Percentiles rank a stretch among this genome's conserved stretches.
phyloP scores from a whole-genome alignment of 306 rosid genomes.

The Ormosia semicastrata region DNA sequence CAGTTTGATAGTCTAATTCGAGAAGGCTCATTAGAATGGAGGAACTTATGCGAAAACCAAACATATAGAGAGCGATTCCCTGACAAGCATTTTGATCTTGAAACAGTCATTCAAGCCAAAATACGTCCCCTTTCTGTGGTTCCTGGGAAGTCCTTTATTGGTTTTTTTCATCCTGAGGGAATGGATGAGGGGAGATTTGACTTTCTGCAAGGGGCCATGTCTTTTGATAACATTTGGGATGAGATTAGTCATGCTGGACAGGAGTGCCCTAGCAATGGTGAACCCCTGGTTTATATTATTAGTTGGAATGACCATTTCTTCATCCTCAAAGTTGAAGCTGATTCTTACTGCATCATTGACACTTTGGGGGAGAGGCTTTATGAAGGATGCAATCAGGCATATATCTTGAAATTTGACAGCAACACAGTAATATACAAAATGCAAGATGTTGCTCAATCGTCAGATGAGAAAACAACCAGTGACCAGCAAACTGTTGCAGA shows the following conservation, averaged over 20 bases:
- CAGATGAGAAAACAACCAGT: conserved; percentile 51
- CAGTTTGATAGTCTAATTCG: conserved; percentile 93
- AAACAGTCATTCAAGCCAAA: conserved; percentile 90
- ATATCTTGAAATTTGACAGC: conserved; percentile 78
- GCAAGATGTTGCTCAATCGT: conserved; percentile 39
- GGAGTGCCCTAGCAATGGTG: conserved; percentile 45
- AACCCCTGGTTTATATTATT: conserved; percentile 75
- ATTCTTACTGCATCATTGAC: conserved; percentile 87
- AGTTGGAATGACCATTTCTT: conserved; percentile 99
- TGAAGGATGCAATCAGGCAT: conserved; percentile 96
- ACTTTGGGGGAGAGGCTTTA: conserved; percentile 96
- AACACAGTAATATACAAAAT: conserved; percentile 60
- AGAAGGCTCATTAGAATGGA: conserved; percentile 94
- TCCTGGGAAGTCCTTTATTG: conserved; percentile 76
- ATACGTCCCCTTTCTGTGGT: conserved; percentile 84
- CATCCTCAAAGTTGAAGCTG: conserved; percentile 89
- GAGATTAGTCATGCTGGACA: conserved; percentile 71
- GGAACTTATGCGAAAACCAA: conserved; percentile 84
- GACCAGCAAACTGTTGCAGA: conserved; percentile 50
- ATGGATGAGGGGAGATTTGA: conserved; percentile 89
- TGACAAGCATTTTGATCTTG: conserved; percentile 97
- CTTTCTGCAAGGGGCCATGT: conserved; percentile 92
- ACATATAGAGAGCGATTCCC: conserved; percentile 81
- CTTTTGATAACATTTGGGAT: conserved; percentile 97
- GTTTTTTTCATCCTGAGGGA: conserved; percentile 96